A percentile compares a stretch with the other conserved stretches of the same genome.
These are phyloP conservation scores for Rusavskia elegans DNA, from an alignment of 495 filamentous ascomycete genomes.

Conservation along the genomic window DNA sequence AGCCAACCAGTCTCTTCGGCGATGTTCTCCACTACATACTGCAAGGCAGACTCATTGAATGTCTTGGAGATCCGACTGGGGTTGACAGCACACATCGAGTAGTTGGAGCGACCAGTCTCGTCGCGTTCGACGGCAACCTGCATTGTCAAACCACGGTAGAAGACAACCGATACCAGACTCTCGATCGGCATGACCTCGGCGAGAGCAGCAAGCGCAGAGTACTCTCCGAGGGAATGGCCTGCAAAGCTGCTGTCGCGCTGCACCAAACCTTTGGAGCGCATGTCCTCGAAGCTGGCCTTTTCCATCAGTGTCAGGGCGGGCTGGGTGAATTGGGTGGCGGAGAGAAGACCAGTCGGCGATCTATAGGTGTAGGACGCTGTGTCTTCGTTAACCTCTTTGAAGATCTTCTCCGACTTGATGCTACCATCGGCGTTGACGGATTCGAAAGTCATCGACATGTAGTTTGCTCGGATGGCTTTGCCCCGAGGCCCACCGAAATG, in stretches of 20 bases:
- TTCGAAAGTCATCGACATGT: constrained; percentile 99
- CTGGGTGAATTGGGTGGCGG: constrained; percentile 96
- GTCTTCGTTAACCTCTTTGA: constrained; percentile 86
- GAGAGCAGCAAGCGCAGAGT: constrained; percentile 88
- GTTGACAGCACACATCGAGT: constrained; percentile 98
- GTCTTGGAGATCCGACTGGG: constrained; percentile 92
- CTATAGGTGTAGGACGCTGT: constrained; percentile 94
- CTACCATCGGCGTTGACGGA: constrained; percentile 78
- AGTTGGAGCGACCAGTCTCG: constrained; percentile 80
- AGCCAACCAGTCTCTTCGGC: constrained; percentile 87
- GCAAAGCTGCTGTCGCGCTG: constrained; percentile 94
- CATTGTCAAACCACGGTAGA: constrained; percentile 98
- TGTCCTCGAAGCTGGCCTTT: constrained; percentile 98
- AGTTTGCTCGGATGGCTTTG: constrained; percentile 94
- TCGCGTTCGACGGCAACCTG: constrained; percentile 98
- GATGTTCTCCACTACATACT: constrained; percentile 88
- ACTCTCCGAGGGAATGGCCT: constrained; percentile 95
- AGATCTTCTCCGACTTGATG: constrained; percentile 97
- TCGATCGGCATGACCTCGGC: constrained; percentile 99
- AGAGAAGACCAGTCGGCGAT: constrained; percentile 87
- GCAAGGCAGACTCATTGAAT: constrained; percentile 91
- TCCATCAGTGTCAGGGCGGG: constrained; percentile 97
- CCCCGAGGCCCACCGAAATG: constrained; percentile 94
- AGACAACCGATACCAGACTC: constrained; percentile 92
- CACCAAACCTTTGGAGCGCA: constrained; percentile 91